Evolutionary conservation across 345 rosid genomes (phyloP), one percentile per base, ranked within the genome.

Genomic region (Heritiera fomes): DNA sequence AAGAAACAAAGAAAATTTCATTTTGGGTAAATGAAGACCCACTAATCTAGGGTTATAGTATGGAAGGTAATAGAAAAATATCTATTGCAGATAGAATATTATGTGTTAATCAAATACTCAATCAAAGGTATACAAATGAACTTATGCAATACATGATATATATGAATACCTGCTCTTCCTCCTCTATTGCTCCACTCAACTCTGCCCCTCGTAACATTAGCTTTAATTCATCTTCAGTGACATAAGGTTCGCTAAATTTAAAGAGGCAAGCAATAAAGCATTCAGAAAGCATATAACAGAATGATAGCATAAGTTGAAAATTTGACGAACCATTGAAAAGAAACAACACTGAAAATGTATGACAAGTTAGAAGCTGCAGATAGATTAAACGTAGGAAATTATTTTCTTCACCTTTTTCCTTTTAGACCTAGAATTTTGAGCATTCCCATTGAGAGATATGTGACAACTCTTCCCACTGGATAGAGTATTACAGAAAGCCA

Each of bases 101-200:
- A 50, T 55, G 64, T 11, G 47, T 38, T 55, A 73, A 73, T 72
- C 46, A 38, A 55, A 73, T 5, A 49, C 30, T 53, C 59, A 53
- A 53, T 32, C 47, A 18, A 49, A 53, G 75, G 11, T 2, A 8
- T 17, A 53, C 45, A 49, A 30, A 5, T 53, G 60, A 71, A 50
- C 8, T 49, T 50, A 52, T 30, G 18, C n/a, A 52, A 32, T 38
- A 53, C 34, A 28, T 9, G 17, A 72, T 72, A 52, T 32, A 15
- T 73, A 60, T 18, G 76, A 30, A 79, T 84, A 92, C 98, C 94
- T 96, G 99, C 79, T 96, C 99, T 83, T 96, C 99, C 89, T 94
- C 99, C 86, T 96, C 99, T 78, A 96, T 96, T n/a, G 98, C 98
- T 6, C 99, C 99, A 80, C 99, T 96, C 75, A 96, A 62, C 84